Evolutionary conservation across 345 rosid species (phyloP).

Genomic region (Clausena lansium): DNA sequence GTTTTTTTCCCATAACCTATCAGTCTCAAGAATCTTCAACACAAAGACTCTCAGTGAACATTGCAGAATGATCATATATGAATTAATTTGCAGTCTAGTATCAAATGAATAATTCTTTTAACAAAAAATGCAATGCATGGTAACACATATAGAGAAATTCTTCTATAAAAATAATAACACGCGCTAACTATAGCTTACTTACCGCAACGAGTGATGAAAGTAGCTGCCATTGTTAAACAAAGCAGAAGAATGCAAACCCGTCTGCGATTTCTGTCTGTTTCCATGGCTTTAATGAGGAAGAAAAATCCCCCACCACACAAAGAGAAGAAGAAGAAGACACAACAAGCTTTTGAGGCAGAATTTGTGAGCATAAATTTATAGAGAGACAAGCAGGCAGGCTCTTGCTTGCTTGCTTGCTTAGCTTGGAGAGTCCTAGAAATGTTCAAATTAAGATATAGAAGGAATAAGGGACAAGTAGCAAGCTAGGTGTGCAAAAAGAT

Average conservation of each 20-base stretch:
- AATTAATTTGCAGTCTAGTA: no score
- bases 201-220: slow-evolving; percentile 44
- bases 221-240: slow-evolving; percentile 34
- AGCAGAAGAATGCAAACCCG: slow-evolving; percentile 33
- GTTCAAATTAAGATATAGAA: slow-evolving; percentile 21
- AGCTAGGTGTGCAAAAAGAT: slow-evolving; percentile 38
- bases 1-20: no score
- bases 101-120: background rate
- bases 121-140: background rate
- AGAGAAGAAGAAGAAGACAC: background rate
- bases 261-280: slow-evolving; percentile 20
- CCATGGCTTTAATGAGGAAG: slow-evolving; percentile 27
- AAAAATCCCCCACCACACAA: slow-evolving; percentile 7
- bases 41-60: background rate
- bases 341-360: background rate
- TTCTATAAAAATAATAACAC: background rate
- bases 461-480: slow-evolving; percentile 24
- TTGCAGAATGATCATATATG: background rate
- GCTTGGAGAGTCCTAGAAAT: slow-evolving; percentile 1
- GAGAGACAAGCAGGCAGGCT: background rate
- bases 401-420: background rate
- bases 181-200: slow-evolving; percentile 4
- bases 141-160: background rate
- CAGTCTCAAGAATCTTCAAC: background rate
- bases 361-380: slow-evolving; percentile 18